phyloP scores from a whole-genome alignment of 148 eudicot genomes.

The Rheum nobile region DNA sequence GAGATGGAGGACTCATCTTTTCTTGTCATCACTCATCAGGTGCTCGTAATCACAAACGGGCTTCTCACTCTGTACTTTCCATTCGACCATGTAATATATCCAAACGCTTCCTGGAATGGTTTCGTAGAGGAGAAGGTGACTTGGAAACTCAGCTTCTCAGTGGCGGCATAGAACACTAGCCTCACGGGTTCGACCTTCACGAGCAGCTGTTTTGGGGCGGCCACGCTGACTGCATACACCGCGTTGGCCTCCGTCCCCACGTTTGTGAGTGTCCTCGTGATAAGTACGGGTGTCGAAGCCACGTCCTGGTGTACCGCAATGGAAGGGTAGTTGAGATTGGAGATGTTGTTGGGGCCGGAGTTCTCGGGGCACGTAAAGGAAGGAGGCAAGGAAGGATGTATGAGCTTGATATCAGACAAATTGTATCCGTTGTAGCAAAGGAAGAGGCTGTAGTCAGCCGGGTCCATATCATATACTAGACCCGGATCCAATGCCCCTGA shows the following conservation, averaged over 20 bases:
- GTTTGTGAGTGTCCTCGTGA: conserved; percentile 51
- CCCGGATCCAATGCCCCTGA: conserved; percentile 43
- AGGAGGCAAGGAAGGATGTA: conserved; percentile 25
- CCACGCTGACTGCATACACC: conserved; percentile 25
- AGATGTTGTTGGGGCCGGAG: conserved; percentile 29
- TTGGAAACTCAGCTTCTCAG: conserved; percentile 26
- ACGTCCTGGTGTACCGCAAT: conserved; percentile 30
- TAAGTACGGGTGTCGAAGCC: conserved; percentile 13
- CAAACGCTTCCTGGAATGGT: conserved; percentile 25
- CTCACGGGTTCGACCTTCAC: conserved; percentile 38
- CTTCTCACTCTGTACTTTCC: conserved; percentile 36
- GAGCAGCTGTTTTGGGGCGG: conserved; percentile 25
- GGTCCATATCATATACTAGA: conserved; percentile 37
- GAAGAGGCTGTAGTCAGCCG: conserved; percentile 34
- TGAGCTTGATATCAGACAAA: conserved; percentile 28
- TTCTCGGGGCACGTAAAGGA: conserved; percentile 33
- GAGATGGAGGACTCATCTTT: too few species aligned
- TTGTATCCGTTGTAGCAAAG: conserved; percentile 48
- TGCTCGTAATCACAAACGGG: too few species aligned
- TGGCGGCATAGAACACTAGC: conserved; percentile 32
- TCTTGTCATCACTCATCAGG: too few species aligned
- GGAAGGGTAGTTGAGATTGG: conserved; percentile 57
- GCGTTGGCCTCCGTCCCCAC: conserved; percentile 27
- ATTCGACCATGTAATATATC: conserved; percentile 44
- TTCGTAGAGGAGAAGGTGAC: conserved; percentile 9